Conservation (phyloP, 352 stramenopile genomes). For the Phytophthora pistaciae region DNA sequence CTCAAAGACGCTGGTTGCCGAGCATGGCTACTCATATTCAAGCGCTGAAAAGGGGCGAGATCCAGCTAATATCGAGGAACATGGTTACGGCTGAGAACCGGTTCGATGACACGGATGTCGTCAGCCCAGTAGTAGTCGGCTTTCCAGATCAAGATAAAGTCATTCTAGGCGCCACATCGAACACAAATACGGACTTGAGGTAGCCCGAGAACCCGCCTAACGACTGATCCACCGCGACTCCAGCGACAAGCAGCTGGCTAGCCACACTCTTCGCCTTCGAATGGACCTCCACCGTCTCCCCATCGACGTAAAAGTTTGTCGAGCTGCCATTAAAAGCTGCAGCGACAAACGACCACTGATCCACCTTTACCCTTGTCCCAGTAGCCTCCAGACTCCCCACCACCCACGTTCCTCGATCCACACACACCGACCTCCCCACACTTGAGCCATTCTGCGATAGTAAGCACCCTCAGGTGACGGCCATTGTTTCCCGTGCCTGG, state of each 20-base stretch:
- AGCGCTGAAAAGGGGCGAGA: no score
- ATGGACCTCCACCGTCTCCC: slow-evolving; percentile 34
- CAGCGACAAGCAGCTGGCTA: slow-evolving; percentile 29
- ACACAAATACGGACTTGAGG: slow-evolving; percentile 57
- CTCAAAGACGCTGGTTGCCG: no score
- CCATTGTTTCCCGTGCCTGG: slow-evolving; percentile 25
- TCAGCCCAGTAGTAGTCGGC: no score
- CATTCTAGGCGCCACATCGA: slow-evolving; percentile 44
- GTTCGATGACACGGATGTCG: no score
- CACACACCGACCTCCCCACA: slow-evolving; percentile 49
- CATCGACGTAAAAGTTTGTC: slow-evolving; percentile 32
- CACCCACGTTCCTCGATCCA: slow-evolving; percentile 43
- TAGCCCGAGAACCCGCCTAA: slow-evolving; percentile 42
- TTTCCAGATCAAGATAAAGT: no score
- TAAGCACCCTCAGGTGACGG: slow-evolving; percentile 43
- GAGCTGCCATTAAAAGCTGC: slow-evolving; percentile 39
- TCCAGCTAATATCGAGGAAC: no score
- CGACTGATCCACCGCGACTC: slow-evolving; percentile 5
- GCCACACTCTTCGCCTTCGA: slow-evolving; percentile 23
- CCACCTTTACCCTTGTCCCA: slow-evolving; percentile 11
- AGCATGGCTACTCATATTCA: no score
- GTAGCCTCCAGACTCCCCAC: slow-evolving; percentile 21
- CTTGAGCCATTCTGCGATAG: slow-evolving; percentile 54
- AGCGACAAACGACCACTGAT: slow-evolving; percentile 54
- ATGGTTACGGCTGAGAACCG: no score